Base-by-base conservation (phyloP, 73 alveolate genomes). In the Blepharisma stoltei region DNA sequence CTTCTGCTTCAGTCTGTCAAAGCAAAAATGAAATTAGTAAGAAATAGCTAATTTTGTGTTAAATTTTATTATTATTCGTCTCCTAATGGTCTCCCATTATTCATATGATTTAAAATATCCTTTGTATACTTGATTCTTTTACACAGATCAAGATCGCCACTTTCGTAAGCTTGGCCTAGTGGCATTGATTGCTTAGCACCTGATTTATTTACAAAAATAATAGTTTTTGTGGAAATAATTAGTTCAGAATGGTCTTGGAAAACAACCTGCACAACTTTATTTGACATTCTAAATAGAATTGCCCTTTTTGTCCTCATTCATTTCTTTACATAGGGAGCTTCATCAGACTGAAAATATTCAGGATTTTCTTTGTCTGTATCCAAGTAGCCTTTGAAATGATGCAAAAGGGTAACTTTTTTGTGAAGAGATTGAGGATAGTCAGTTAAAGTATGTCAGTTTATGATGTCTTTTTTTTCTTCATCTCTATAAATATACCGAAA, bases 201-300 rank as follows among this genome's bases (percentile, higher is more conserved):
- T 82, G 90, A 92, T 80, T 92, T 94, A 85, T 92, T 89, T 8
- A 92, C 95, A 92, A 92, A 94, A 18, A 97, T 90, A 6, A 92
- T 97, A 54, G 81, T 82, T 66, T 90, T 82, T 27, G 84, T 77
- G 66, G 93, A 80, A 25, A 94, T 88, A 47, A 94, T 92, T 48
- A 94, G 80, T 82, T 94, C 99, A 44, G 99, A 89, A 77, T 88
- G 90, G 85, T 94, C 99, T 77, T 91, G 90, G 81, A 94, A 94
- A 60, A 86, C 86, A 53, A 92, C 97, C 81, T 94, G 94, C 69
- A 94, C 98, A 1, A 91, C 86, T 76, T 89, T 89, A 78, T 94
- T 94, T 54, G 94, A 81, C 38, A 94, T 87, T 70, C 97, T 90
- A 81, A 94, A 94, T 90, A 94, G 82, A 8, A 94, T 93, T 0